A percentile compares a stretch with the other conserved stretches of the same genome.
phyloP scores from a whole-genome alignment of 169 alveolate genomes.

The Plasmodium cynomolgi region DNA sequence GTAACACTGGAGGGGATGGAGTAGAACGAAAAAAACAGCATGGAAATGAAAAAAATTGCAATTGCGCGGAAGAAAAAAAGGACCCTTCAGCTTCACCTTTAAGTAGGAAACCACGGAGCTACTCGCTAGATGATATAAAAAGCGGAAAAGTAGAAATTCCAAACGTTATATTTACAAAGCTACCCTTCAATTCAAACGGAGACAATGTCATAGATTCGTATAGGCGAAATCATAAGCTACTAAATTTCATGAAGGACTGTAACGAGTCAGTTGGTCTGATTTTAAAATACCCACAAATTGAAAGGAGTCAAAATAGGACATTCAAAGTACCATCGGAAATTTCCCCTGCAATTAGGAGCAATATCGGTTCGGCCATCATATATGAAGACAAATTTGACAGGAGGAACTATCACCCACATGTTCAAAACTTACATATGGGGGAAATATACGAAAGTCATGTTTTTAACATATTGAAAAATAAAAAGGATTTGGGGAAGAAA shows the following conservation, averaged over 20 bases:
- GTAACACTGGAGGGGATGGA: background rate
- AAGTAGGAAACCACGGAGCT: conserved; percentile 30
- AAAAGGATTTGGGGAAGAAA: conserved; percentile 56
- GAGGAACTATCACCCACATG: conserved; percentile 51
- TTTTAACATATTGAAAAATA: conserved; percentile 63
- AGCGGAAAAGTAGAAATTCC: conserved; percentile 55
- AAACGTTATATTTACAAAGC: conserved; percentile 23
- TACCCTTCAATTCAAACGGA: conserved; percentile 30
- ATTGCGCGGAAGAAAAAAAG: background rate
- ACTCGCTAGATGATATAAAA: conserved; percentile 66
- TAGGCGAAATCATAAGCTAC: conserved; percentile 49
- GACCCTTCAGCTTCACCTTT: background rate
- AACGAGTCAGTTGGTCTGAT: conserved; percentile 56
- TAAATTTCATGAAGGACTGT: conserved; percentile 68
- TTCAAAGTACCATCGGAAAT: conserved; percentile 32
- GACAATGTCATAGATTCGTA: conserved; percentile 63
- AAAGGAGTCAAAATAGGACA: background rate
- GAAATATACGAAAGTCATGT: conserved; percentile 63
- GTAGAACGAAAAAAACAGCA: background rate
- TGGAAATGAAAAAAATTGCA: background rate
- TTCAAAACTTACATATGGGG: conserved; percentile 68
- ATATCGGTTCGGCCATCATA: conserved; percentile 63
- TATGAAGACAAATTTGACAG: conserved; percentile 73
- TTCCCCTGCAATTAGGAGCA: conserved; percentile 18
- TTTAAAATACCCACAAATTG: conserved; percentile 67